phyloP scores from a whole-genome alignment of 257 asterid species.

The Ballota nigra region DNA sequence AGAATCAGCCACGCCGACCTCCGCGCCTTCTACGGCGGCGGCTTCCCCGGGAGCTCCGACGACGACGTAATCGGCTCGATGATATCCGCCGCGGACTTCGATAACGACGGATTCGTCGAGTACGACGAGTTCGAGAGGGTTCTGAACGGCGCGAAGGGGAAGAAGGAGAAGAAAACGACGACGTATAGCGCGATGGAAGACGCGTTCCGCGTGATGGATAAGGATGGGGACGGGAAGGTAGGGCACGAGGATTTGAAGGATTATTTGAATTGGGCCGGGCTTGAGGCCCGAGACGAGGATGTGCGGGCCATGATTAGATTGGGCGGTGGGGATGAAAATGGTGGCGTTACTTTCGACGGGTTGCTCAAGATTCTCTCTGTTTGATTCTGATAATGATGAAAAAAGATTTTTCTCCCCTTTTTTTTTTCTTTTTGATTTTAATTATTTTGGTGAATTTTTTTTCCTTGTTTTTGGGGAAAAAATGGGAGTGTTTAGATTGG shows the following conservation, averaged over 20 bases:
- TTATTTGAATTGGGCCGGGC: constrained; percentile 65
- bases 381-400: constrained; percentile 27
- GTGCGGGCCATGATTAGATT: constrained; percentile 73
- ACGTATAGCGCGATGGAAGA: constrained; percentile 57
- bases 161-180: neutral
- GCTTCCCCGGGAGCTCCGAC: neutral
- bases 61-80: constrained; percentile 63
- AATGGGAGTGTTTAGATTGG: neutral
- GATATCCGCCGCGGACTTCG: constrained; percentile 64
- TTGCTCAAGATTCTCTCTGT: constrained; percentile 62
- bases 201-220: constrained; percentile 81
- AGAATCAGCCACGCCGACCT: constrained; percentile 77
- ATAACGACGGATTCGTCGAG: constrained; percentile 73
- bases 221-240: constrained; percentile 87
- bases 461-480: neutral
- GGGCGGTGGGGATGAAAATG: constrained; percentile 61
- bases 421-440: neutral
- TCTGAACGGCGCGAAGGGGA: constrained; percentile 21
- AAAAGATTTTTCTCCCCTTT: neutral
- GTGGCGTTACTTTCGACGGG: constrained; percentile 68
- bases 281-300: constrained; percentile 68
- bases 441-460: too few relatives aligned
- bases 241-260: constrained; percentile 65
- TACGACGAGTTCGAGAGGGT: constrained; percentile 86
- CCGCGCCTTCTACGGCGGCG: constrained; percentile 49